Base-by-base conservation (phyloP, 768 basidiomycete species). In the Russula ochroleuca region DNA sequence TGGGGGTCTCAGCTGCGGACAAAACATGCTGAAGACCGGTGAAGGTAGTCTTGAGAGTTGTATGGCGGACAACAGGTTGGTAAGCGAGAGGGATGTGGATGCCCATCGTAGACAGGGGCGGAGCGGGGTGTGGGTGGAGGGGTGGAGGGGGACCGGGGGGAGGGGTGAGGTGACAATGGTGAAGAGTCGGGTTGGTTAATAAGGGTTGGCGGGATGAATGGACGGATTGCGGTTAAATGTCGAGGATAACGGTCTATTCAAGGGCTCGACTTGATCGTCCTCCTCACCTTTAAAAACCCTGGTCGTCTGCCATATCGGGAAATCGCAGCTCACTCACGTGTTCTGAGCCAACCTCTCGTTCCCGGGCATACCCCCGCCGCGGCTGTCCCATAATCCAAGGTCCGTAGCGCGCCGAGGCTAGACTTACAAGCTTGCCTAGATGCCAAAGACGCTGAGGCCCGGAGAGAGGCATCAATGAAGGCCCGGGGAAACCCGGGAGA, bases 1-100 rank as follows among this genome's bases (percentile, higher is more conserved):
- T 78, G 14, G 78, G 80, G 0, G 75, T 70, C 53, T 81, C 81
- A 28, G 77, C 72, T 0, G 84, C 81, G 5, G 89, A 90, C 33
- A 83, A 65, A 10, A 80, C 66, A 71, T 90, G 89, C 38, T 83
- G 78, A 50, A 86, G 69, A 59, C 90, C 90, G 43, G 76, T 77
- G 74, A 92, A 90, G 10, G 85, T 83, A 0, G 88, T 85, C 53
- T 79, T 72, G 54, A 92, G 83, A 40, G 73, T 70, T 40, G 75
- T 61, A 73, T 90, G 87, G 65, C 81, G 77, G 50, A 86, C 73
- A 49, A 73, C 59, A 49, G 75, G 75, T 37, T 64, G 66, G 47
- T 68, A 62, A 3, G 60, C 66, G 21, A 59, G 66, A 28, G 59
- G 41, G 52, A 63, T 14, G 48, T 43, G 50, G n/a, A 67, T 19